These are phyloP conservation scores for Chaetothyriales sp. DNA, from an alignment of 2,329 filamentous ascomycete species.

Conservation along the genomic window DNA sequence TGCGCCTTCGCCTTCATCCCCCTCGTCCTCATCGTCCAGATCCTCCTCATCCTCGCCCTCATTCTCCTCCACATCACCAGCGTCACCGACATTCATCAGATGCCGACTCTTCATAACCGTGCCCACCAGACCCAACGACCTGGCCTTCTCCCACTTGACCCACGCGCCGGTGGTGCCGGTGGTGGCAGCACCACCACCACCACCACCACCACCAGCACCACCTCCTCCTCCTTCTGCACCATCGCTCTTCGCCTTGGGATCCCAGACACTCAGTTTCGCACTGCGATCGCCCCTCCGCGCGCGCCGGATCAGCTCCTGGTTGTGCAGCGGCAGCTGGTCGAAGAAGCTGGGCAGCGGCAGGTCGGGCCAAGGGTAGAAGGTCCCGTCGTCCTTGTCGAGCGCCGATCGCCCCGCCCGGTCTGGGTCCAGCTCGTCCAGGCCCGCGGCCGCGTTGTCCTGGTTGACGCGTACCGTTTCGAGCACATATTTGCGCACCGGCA, in stretches of 20 bases:
- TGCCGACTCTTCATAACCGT: neutral
- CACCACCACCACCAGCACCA: too few relatives aligned
- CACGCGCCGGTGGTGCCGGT: too few relatives aligned
- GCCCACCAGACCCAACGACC: neutral
- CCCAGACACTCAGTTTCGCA: slow-evolving; percentile 10
- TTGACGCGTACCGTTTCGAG: slow-evolving; percentile 54
- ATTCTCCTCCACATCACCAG: slow-evolving; percentile 18
- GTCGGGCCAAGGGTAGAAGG: slow-evolving; percentile 60
- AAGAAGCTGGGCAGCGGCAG: slow-evolving; percentile 80
- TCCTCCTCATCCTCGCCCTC: slow-evolving; percentile 18
- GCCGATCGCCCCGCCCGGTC: slow-evolving; percentile 18
- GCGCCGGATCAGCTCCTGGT: slow-evolving; percentile 15
- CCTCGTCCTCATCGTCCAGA: slow-evolving; percentile 18
- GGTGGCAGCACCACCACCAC: too few relatives aligned
- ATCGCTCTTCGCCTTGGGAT: slow-evolving; percentile 6
- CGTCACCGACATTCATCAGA: slow-evolving; percentile 8
- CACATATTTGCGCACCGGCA: slow-evolving; percentile 84
- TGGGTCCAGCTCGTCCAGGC: slow-evolving; percentile 16
- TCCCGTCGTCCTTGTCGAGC: slow-evolving; percentile 7
- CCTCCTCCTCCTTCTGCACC: neutral
- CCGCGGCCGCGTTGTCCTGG: slow-evolving; percentile 41
- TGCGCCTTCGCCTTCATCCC: slow-evolving; percentile 24
- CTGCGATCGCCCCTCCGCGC: slow-evolving; percentile 10
- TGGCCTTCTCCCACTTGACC: slow-evolving; percentile 4
- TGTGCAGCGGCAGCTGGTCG: slow-evolving; percentile 49